Base-by-base conservation (phyloP, 2,329 filamentous ascomycete genomes). In the Fusarium sarcochroum region DNA sequence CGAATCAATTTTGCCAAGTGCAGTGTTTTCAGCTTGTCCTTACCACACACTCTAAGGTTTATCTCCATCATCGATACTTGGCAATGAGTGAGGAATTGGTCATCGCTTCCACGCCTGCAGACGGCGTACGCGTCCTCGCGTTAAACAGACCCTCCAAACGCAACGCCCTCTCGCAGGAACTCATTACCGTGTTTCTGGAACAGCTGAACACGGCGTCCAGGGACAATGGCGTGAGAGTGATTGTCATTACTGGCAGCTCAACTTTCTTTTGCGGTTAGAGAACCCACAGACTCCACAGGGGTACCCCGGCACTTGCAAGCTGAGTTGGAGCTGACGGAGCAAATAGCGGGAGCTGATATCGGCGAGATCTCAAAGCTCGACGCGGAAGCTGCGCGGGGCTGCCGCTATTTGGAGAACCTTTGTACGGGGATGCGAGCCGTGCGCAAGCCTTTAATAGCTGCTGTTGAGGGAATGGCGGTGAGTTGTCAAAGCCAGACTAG, bases 71-170 rank as follows among this genome's bases (percentile, higher is more conserved):
- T 21, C 27, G 10, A 18, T 6, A 30, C 23, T n/a, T 46, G 13
- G 17, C 37, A 41, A 71, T 70, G 70, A 64, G 41, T n/a, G 48
- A 71, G 20, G 42, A 57, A 15, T 25, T 75, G 9, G 62, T 78
- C 21, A 63, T 75, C 15, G 66, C 73, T 41, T 73, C 73, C 14
- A 72, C 75, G 40, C 71, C 78, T 7, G 63, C 62, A 17, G 72
- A 74, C 11, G 80, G 78, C 40, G 80, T 87, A 30, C 78, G 84
- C 17, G 73, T 87, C 13, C 70, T 88, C 53, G 81, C 83, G 17
- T 74, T 87, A 56, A 86, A 87, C 76, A 81, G 86, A 7, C 87
- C 85, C 4, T 79, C 80, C 30, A 88, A 88, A 71, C 81, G 85
- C 66, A 89, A 89, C 79, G 86, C 87, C 21, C 83, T 89, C 68